phyloP scores from a whole-genome alignment of 352 stramenopile species.

The Globisporangium paroecandrum region DNA sequence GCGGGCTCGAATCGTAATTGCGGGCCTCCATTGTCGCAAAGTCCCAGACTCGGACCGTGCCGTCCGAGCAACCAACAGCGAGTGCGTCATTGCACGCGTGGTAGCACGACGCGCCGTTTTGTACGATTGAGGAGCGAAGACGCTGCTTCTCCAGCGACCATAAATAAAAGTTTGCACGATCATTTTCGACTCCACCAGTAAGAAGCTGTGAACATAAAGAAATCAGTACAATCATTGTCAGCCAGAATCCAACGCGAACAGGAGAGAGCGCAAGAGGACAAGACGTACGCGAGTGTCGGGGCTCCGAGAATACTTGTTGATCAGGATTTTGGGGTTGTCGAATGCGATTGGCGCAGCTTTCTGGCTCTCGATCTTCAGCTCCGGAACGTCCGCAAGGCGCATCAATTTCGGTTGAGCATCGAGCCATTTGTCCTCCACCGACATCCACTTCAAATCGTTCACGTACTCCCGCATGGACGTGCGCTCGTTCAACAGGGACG shows the following conservation, averaged over 20 bases:
- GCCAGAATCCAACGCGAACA: not conserved
- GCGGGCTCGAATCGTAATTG: conserved; percentile 38
- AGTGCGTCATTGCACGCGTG: conserved; percentile 79
- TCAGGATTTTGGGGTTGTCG: conserved; percentile 62
- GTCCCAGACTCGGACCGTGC: conserved; percentile 81
- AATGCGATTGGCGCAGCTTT: conserved; percentile 49
- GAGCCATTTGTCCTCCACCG: conserved; percentile 69
- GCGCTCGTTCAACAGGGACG: conserved; percentile 77
- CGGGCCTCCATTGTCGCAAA: conserved; percentile 60
- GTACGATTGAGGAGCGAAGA: conserved; percentile 61
- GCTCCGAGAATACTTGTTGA: conserved; percentile 57
- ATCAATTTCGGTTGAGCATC: conserved; percentile 38
- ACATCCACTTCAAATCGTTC: conserved; percentile 76
- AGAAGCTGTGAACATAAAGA: conserved; percentile 44
- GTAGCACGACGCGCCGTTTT: conserved; percentile 68
- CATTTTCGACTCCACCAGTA: conserved; percentile 68
- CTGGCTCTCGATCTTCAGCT: conserved; percentile 56
- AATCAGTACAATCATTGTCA: conserved; percentile 10
- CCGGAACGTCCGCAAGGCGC: conserved; percentile 42
- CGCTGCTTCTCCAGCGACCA: conserved; percentile 76
- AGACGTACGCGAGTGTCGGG: conserved; percentile 59
- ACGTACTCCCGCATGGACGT: conserved; percentile 87
- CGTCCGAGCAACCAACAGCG: conserved; percentile 71
- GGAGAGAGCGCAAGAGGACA: not conserved
- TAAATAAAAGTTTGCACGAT: conserved; percentile 79